These are phyloP conservation scores for Buddleja alternifolia DNA, from an alignment of 257 asterid genomes.

Conservation along the genomic window DNA sequence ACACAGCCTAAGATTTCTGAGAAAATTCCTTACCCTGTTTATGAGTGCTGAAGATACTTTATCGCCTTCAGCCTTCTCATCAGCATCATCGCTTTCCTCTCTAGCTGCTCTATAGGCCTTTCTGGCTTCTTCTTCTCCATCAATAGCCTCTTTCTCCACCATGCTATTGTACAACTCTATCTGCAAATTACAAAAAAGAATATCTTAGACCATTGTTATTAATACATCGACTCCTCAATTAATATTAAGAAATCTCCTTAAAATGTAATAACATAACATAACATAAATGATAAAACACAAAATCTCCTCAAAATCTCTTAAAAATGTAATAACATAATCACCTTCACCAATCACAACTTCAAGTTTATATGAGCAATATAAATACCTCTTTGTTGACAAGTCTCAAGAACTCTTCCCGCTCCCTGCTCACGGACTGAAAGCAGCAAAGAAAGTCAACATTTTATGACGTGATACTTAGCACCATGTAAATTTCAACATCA, in stretches of 20 bases:
- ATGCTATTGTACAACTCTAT: constrained; percentile 82
- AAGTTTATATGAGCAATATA: no score
- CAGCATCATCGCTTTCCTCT: constrained; percentile 66
- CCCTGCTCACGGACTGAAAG: constrained; percentile 95
- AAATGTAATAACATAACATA: neutral
- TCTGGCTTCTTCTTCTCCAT: constrained; percentile 74
- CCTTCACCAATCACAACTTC: constrained; percentile 17
- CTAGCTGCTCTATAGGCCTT: constrained; percentile 88
- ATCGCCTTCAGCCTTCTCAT: constrained; percentile 66
- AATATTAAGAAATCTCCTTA: constrained; percentile 14
- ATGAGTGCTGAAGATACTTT: constrained; percentile 87
- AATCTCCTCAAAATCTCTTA: neutral
- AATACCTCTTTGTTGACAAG: constrained; percentile 99
- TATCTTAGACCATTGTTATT: constrained; percentile 3
- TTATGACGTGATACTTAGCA: constrained; percentile 30
- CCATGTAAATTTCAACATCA: constrained; percentile 22
- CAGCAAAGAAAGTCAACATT: constrained; percentile 34
- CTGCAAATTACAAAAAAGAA: constrained; percentile 48
- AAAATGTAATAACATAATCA: neutral
- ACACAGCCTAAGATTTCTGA: constrained; percentile 13
- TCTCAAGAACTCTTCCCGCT: constrained; percentile 92
- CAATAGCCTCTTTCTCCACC: constrained; percentile 83
- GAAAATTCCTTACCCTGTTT: constrained; percentile 68
- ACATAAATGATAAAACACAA: neutral
- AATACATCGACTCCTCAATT: neutral